Evolutionary conservation across 305 asterid species (phyloP).

Genomic region (Rubia occidens): DNA sequence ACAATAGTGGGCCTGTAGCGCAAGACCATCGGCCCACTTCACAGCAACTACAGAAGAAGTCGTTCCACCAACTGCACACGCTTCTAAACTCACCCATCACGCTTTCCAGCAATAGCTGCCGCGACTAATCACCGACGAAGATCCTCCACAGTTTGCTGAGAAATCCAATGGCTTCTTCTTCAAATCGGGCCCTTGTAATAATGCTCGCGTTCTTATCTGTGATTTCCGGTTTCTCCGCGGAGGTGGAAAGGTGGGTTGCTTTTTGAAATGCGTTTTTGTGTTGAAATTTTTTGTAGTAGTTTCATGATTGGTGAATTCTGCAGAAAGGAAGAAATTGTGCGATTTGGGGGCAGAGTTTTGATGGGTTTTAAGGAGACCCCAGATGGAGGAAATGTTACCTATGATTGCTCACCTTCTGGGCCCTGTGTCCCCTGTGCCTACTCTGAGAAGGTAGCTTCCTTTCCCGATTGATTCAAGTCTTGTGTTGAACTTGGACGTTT

Average conservation of each 20-base stretch:
- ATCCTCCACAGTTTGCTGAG: not conserved
- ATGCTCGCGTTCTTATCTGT: conserved; percentile 7
- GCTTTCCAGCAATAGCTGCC: not conserved
- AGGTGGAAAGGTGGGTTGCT: conserved; percentile 3
- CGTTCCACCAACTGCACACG: not conserved
- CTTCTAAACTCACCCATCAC: not conserved
- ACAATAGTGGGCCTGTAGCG: not conserved
- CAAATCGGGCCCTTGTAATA: conserved; percentile 7
- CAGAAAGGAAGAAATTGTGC: not conserved
- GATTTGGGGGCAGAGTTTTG: conserved; percentile 37
- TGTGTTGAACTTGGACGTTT: too few species aligned
- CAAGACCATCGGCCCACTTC: not conserved
- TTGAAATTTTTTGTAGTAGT: not conserved
- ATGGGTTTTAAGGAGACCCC: conserved; percentile 74
- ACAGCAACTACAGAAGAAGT: not conserved
- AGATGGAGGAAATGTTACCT: conserved; percentile 67
- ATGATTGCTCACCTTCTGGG: conserved; percentile 90
- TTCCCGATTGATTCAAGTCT: not conserved
- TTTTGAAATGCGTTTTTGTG: not conserved
- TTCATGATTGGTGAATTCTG: conserved; percentile 1
- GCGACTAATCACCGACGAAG: not conserved
- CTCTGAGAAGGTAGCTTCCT: conserved; percentile 60
- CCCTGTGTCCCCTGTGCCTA: conserved; percentile 86
- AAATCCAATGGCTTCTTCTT: conserved; percentile 1
- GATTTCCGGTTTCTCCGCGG: conserved; percentile 8